Base-by-base conservation (phyloP, 495 filamentous ascomycete species). In the Penicillium maclennaniae region DNA sequence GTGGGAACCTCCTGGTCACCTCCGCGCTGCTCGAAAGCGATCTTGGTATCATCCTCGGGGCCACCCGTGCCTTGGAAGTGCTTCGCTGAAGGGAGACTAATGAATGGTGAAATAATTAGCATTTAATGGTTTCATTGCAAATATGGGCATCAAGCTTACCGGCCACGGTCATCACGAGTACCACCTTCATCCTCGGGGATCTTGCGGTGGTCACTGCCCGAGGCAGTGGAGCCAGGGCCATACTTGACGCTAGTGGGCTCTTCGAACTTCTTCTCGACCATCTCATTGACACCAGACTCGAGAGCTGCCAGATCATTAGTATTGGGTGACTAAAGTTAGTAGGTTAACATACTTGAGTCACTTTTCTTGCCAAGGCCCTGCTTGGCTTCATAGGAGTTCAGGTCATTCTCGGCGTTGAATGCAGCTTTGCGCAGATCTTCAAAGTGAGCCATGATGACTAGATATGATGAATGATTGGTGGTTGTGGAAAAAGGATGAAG, bases 141-240 rank as follows among this genome's bases (percentile, higher is more conserved):
- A 45, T 17, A n/a, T 10, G 31, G 28, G 2, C 0, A 27, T 46
- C 0, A 15, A 47, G 27, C 69, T 61, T 55, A 74, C 67, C 71
- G 57, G 51, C 79, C 78, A 19, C 76, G 73, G 43, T 60, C 65
- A 45, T 77, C 71, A 23, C 74, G 61, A 34, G 61, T 69, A 6
- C 79, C 81, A 17, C 81, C 79, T 58, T 84, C 77, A 16, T 69
- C 66, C 38, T 73, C 66, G 4, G 78, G 78, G 19, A 83, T 79
- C 14, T 61, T 62, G 55, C 76, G 79, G 47, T 76, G 68, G 50
- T 82, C 77, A 54, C 77, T 78, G 10, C 79, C 79, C 6, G 70
- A 70, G 19, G 74, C 71, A 10, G 66, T 71, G 6, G 76, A 71
- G 8, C 67, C 72, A 47, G 71, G 69, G 40, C 79, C 79, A 47